Base-by-base conservation (phyloP, 495 filamentous ascomycete species). In the Sabuloglossum arenarium region DNA sequence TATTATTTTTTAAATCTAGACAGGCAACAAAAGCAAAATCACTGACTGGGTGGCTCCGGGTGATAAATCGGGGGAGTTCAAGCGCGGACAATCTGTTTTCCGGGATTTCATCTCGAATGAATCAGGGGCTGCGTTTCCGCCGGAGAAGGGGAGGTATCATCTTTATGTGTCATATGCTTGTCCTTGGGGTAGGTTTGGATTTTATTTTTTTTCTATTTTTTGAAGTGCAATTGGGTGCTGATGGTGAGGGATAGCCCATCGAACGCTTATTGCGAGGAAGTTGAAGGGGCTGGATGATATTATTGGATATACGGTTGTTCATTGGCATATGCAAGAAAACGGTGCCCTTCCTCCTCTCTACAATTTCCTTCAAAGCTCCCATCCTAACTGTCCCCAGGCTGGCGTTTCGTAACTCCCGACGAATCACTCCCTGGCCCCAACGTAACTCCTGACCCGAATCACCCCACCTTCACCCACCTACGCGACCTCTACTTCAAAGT, bases 11-110 rank as follows among this genome's bases (percentile, higher is more conserved):
- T n/a, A n/a, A n/a, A 39, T 16, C 34, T 50, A 56, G 55, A 27
- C 29, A 24, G 43, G 43, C 16, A 50, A 3, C 53, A 58, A 64
- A 28, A 56, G 60, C 54, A 79, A 74, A 34, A 91, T 94, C 66
- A 88, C 86, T 29, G 75, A 89, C 62, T 95, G 87, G 87, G 88
- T 88, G 19, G 70, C 75, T 24, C 80, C 79, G 34, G 70, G 70
- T 56, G 83, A 88, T 68, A 82, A 77, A 59, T 75, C 79, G 1
- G 89, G 89, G 69, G 88, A 94, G 68, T 96, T 93, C 79, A 93
- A 91, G 70, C 82, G 85, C 31, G 79, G 80, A 62, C 69, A 68
- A 56, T 84, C 81, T 42, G 72, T 74, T 53, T 88, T 88, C 68
- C 81, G 85, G 43, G 75, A 78, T 66, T 83, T 70, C 65, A 81